A percentile compares a stretch with the other conserved stretches of the same genome.
Evolutionary conservation across 2,329 filamentous ascomycete genomes (phyloP).

Genomic region (Dactylellina drechsleri): DNA sequence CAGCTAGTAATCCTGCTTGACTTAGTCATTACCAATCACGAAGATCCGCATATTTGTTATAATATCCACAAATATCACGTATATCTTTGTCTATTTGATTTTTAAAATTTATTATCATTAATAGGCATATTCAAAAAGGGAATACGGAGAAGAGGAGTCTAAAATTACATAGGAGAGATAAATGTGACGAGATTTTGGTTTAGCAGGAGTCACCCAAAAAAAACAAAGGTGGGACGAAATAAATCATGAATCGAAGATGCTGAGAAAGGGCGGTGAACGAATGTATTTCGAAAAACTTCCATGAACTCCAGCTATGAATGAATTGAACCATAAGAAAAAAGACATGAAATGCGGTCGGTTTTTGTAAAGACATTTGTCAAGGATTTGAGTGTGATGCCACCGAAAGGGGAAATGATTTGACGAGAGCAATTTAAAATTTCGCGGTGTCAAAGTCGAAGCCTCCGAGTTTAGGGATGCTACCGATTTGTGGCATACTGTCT

Average conservation of each 20-base stretch:
- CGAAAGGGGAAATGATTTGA: neutral
- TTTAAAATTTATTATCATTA: slow-evolving; percentile 51
- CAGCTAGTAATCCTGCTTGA: no score
- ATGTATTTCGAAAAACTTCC: slow-evolving; percentile 13
- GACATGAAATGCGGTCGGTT: neutral
- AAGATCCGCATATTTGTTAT: no score
- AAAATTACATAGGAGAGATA: slow-evolving; percentile 52
- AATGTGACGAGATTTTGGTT: neutral
- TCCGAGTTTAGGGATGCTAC: slow-evolving; percentile 42
- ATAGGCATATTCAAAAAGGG: slow-evolving; percentile 43
- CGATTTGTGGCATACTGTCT: slow-evolving; percentile 52
- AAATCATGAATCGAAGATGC: slow-evolving; percentile 21
- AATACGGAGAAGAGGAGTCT: slow-evolving; percentile 51
- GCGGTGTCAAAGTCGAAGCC: slow-evolving; percentile 51
- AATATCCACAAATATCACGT: neutral
- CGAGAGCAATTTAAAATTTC: slow-evolving; percentile 37
- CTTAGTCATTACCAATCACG: no score
- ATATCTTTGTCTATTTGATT: slow-evolving; percentile 23
- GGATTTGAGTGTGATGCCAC: no score
- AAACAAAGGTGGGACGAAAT: neutral
- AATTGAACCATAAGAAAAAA: slow-evolving; percentile 10
- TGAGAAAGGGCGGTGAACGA: slow-evolving; percentile 11
- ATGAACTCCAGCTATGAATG: slow-evolving; percentile 34
- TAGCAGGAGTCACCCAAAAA: no score
- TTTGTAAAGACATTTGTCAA: no score